phyloP scores from a whole-genome alignment of 2,329 filamentous ascomycete genomes.

The Achaetomium macrosporum region DNA sequence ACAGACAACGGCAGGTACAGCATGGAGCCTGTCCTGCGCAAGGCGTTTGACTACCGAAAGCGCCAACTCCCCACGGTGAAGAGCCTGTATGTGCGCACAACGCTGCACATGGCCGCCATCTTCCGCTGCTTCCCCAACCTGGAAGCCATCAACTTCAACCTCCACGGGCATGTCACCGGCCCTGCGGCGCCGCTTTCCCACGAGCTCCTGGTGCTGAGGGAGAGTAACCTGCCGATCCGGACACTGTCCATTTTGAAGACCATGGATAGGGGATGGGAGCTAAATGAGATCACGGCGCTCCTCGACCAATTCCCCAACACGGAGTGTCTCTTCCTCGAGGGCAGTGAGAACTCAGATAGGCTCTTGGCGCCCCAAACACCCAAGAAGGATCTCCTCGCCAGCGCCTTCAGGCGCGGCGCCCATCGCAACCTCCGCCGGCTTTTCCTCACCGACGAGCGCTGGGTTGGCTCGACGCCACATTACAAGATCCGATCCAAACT shows the following conservation, averaged over 20 bases:
- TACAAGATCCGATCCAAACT: not conserved
- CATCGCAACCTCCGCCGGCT: conserved; percentile 3
- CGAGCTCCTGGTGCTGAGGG: not conserved
- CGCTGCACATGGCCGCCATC: not conserved
- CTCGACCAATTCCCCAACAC: not conserved
- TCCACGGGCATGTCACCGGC: not conserved
- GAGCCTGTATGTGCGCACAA: not conserved
- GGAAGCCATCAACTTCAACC: conserved; percentile 3
- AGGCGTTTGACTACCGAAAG: not conserved
- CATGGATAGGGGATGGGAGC: not conserved
- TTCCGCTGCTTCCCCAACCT: conserved; percentile 2
- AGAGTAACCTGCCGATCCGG: not conserved
- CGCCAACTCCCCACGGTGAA: not conserved
- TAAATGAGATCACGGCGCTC: not conserved
- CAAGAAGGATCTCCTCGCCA: not conserved
- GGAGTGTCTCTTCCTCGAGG: conserved; percentile 2
- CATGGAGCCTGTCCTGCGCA: not conserved
- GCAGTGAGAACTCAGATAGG: not conserved
- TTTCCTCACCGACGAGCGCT: not conserved
- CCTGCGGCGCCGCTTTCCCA: too few relatives aligned
- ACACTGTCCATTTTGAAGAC: conserved; percentile 1
- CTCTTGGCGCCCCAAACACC: not conserved
- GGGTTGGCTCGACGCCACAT: not conserved
- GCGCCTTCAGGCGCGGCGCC: too few relatives aligned
- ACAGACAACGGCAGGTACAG: too few relatives aligned